phyloP scores from a whole-genome alignment of 2,329 filamentous ascomycete genomes.

The Chaetothyriales sp. region DNA sequence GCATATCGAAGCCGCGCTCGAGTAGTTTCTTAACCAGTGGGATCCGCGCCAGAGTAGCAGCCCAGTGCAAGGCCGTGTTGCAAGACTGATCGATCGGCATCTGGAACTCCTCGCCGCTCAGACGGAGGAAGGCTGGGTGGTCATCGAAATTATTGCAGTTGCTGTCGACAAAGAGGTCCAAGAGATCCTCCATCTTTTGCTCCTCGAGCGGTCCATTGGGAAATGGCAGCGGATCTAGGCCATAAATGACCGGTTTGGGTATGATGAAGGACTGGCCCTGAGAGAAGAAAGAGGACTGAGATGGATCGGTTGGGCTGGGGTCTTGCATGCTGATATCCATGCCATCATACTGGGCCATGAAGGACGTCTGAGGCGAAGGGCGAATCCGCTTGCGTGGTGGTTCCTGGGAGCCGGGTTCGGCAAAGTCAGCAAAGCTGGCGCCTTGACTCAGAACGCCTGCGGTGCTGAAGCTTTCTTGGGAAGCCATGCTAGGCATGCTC shows the following conservation, averaged over 20 bases:
- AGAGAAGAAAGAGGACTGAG: constrained; percentile 33
- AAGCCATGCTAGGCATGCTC: constrained; percentile 52
- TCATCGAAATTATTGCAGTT: constrained; percentile 54
- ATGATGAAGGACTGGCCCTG: constrained; percentile 18
- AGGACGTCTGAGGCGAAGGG: constrained; percentile 23
- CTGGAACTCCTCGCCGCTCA: constrained; percentile 71
- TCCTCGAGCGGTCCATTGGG: constrained; percentile 51
- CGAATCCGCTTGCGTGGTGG: constrained; percentile 18
- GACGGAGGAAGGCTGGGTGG: constrained; percentile 59
- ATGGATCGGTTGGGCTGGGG: constrained; percentile 31
- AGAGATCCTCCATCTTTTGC: constrained; percentile 64
- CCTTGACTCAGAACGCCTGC: constrained; percentile 46
- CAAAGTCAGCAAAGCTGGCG: constrained; percentile 16
- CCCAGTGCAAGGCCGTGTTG: constrained; percentile 88
- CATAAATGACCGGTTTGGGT: constrained; percentile 17
- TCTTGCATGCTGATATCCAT: constrained; percentile 11
- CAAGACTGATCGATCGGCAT: constrained; percentile 77
- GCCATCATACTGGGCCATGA: constrained; percentile 24
- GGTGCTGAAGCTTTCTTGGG: constrained; percentile 55
- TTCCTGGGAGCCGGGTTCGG: constrained; percentile 14
- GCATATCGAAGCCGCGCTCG: constrained; percentile 69
- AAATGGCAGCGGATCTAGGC: constrained; percentile 32
- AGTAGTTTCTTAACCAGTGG: constrained; percentile 69
- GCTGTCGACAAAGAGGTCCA: constrained; percentile 68
- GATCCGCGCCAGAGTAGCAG: constrained; percentile 77